These are phyloP conservation scores for Xylaria castorea DNA, from an alignment of 495 filamentous ascomycete species.

Conservation along the genomic window DNA sequence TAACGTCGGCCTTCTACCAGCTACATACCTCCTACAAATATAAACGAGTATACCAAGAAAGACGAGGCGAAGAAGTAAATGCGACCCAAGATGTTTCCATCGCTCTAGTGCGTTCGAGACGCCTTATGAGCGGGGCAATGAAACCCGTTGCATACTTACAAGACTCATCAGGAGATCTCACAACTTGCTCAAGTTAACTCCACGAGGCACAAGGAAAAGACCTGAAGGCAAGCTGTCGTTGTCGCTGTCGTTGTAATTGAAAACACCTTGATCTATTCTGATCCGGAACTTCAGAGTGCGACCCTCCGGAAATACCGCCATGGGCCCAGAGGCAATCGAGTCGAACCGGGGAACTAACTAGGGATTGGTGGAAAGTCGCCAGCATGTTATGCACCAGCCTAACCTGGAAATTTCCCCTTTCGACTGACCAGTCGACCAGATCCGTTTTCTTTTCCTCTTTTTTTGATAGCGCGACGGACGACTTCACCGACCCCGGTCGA, in stretches of 20 bases:
- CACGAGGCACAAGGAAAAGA: not conserved
- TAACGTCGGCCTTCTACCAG: not conserved
- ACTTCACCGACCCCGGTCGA: slow-evolving; percentile 2
- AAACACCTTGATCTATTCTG: not conserved
- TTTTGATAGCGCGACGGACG: not conserved
- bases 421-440: not conserved
- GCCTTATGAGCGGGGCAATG: not conserved
- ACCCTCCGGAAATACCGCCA: not conserved
- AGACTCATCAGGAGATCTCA: not conserved
- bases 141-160: not conserved
- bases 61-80: not conserved
- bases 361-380: slow-evolving; percentile 28
- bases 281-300: not conserved
- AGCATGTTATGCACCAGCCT: not conserved
- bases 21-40: not conserved
- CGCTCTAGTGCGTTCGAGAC: not conserved
- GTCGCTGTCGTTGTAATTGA: not conserved
- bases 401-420: slow-evolving; percentile 8
- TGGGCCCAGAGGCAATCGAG: not conserved
- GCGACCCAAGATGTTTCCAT: not conserved
- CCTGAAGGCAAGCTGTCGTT: not conserved
- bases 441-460: not conserved
- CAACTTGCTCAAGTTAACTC: not conserved
- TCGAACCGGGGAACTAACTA: not conserved
- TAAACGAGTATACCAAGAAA: not conserved